Evolutionary conservation across 202 grass and related monocot species (phyloP).

Genomic region (Zoysia matrella): DNA sequence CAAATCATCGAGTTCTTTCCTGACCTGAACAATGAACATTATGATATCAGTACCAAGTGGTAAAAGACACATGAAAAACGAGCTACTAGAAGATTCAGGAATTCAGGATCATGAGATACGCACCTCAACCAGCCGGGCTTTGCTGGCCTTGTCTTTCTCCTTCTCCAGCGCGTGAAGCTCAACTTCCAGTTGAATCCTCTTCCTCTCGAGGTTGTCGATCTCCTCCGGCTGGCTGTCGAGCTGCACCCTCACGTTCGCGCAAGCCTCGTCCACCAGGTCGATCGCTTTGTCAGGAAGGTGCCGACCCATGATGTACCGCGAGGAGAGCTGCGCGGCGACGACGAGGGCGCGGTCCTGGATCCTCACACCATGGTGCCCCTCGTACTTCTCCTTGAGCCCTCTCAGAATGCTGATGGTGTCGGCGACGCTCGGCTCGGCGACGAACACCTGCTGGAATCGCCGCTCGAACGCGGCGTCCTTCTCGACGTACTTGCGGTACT

Average conservation of each 20-base stretch:
- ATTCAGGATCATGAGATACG: no score
- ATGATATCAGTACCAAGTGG: no score
- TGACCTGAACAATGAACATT: no score
- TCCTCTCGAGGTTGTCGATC: conserved; percentile 92
- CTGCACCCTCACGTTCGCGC: conserved; percentile 79
- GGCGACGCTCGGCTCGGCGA: conserved; percentile 63
- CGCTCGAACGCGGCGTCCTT: conserved; percentile 83
- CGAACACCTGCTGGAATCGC: conserved; percentile 78
- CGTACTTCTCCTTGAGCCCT: conserved; percentile 84
- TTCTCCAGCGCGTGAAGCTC: no score
- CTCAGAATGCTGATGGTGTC: conserved; percentile 76
- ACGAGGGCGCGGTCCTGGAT: conserved; percentile 77
- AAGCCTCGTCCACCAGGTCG: conserved; percentile 25
- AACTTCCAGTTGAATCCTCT: conserved; percentile 34
- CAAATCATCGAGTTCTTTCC: no score
- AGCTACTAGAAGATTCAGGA: no score
- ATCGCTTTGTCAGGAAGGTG: conserved; percentile 86
- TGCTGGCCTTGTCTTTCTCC: no score
- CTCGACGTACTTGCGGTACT: conserved; percentile 86
- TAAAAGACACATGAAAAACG: no score
- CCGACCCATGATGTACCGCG: conserved; percentile 72
- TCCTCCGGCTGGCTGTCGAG: conserved; percentile 98
- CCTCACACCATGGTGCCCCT: conserved; percentile 74
- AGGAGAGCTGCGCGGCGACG: conserved; percentile 66
- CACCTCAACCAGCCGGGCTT: no score